A percentile compares a stretch with the other conserved stretches of the same genome.
Conservation (phyloP, 495 filamentous ascomycete genomes). For the Friedmanniomyces simplex region DNA sequence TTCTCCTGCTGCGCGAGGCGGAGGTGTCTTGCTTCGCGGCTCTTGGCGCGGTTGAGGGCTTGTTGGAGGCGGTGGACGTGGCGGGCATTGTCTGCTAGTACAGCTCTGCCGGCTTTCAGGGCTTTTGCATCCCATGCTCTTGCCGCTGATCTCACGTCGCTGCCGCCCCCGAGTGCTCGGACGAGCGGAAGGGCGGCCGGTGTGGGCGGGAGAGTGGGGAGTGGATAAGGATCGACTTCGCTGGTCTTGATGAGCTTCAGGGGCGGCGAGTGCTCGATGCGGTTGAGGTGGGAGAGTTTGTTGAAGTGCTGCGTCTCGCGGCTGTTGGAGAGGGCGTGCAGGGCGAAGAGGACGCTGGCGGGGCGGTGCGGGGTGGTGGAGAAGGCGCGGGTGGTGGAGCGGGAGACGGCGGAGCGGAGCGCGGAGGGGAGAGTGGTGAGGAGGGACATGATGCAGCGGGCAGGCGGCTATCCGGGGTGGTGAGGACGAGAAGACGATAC, state of each 20-base stretch:
- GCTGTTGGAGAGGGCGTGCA: slow-evolving; percentile 12
- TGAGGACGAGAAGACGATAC: neutral
- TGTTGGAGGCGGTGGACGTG: neutral
- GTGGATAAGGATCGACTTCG: slow-evolving; percentile 12
- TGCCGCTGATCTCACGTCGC: neutral
- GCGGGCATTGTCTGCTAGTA: slow-evolving; percentile 5
- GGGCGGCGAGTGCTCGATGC: slow-evolving; percentile 14
- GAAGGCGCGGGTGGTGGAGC: neutral
- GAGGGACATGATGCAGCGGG: neutral
- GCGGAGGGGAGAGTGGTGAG: neutral
- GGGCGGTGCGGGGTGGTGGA: neutral
- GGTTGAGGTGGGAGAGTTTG: slow-evolving; percentile 14
- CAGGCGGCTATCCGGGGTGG: too few relatives aligned
- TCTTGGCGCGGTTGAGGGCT: neutral
- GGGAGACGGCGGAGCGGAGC: neutral
- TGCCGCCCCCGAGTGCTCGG: too few relatives aligned
- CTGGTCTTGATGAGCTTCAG: slow-evolving; percentile 17
- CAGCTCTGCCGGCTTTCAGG: slow-evolving; percentile 1
- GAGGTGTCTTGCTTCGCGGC: neutral
- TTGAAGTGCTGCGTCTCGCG: slow-evolving; percentile 19
- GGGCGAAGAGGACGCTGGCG: slow-evolving; percentile 14
- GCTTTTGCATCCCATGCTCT: slow-evolving; percentile 7
- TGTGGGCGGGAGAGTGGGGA: slow-evolving; percentile 2
- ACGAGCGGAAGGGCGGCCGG: neutral
- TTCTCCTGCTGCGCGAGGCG: neutral